A percentile compares a stretch with the other conserved stretches of the same genome.
Conservation (phyloP, 179 eudicot species). For the Dionaea muscipula region DNA sequence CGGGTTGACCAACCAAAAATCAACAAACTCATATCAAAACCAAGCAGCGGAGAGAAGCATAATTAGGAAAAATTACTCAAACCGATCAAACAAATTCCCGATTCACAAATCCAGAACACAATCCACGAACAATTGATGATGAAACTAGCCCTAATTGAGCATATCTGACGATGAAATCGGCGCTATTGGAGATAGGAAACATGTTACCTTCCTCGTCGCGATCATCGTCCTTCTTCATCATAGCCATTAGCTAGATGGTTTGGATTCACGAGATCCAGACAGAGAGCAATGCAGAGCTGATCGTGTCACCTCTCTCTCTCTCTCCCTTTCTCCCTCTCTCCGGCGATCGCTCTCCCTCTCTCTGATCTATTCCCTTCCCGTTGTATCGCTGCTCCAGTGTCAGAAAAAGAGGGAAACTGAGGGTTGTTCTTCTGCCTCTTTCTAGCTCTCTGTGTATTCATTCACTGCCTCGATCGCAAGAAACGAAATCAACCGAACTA, state of each 20-base stretch:
- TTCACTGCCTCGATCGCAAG: too few species aligned
- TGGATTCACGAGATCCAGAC: constrained; percentile 17
- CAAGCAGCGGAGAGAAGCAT: not conserved
- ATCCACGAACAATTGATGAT: not conserved
- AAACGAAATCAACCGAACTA: too few species aligned
- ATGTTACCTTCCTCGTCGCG: constrained; percentile 53
- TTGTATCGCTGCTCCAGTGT: too few species aligned
- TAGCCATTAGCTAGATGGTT: constrained; percentile 33
- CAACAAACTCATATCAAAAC: not conserved
- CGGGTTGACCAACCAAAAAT: not conserved
- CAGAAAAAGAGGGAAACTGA: too few species aligned
- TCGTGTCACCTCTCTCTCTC: constrained; percentile 1
- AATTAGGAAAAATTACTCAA: not conserved
- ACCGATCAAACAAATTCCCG: not conserved
- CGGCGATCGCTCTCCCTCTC: too few species aligned
- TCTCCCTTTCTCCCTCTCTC: not conserved
- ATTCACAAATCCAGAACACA: not conserved
- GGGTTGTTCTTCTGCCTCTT: too few species aligned
- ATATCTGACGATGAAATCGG: constrained; percentile 10
- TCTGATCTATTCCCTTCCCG: too few species aligned
- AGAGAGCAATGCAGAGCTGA: not conserved
- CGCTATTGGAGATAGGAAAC: not conserved
- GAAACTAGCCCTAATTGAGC: constrained; percentile 9
- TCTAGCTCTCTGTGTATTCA: too few species aligned
- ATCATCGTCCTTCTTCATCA: constrained; percentile 64